These are phyloP conservation scores for Penicillium occitanis DNA, from an alignment of 2,329 filamentous ascomycete species.

Conservation along the genomic window DNA sequence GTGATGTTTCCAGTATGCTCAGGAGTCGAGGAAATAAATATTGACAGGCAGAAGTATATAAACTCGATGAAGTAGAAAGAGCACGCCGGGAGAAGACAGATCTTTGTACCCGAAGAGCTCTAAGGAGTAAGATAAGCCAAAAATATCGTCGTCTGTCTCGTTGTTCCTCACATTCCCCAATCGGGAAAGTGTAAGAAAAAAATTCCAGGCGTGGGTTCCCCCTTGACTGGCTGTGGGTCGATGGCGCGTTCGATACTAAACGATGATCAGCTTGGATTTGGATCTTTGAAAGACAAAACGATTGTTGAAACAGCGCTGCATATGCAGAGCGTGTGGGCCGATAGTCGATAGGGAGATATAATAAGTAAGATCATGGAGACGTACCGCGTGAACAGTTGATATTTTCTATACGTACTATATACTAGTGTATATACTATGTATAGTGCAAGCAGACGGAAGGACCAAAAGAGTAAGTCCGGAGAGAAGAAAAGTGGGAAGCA, in stretches of 20 bases:
- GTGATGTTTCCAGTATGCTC: neutral
- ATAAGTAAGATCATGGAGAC: neutral
- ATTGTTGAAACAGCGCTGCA: neutral
- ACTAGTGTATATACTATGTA: neutral
- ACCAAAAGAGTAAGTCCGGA: conserved; percentile 28
- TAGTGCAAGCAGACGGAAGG: conserved; percentile 17
- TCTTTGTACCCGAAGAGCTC: neutral
- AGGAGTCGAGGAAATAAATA: neutral
- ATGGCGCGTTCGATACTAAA: neutral
- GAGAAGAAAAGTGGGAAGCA: conserved; percentile 5
- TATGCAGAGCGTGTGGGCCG: neutral
- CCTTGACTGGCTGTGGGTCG: conserved; percentile 35
- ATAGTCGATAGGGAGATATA: neutral
- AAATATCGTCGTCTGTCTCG: neutral
- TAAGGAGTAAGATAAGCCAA: neutral
- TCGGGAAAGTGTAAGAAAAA: conserved; percentile 1
- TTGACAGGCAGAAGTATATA: neutral
- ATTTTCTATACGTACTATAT: neutral
- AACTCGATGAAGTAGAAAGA: neutral
- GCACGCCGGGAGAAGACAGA: neutral
- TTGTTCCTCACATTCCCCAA: conserved; percentile 6
- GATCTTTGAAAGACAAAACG: neutral
- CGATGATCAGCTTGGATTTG: neutral
- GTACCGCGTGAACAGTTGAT: neutral
- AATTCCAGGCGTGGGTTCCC: conserved; percentile 14